Conservation (phyloP, 2,329 filamentous ascomycete genomes). For the Neophaeococcomyces aloes region DNA sequence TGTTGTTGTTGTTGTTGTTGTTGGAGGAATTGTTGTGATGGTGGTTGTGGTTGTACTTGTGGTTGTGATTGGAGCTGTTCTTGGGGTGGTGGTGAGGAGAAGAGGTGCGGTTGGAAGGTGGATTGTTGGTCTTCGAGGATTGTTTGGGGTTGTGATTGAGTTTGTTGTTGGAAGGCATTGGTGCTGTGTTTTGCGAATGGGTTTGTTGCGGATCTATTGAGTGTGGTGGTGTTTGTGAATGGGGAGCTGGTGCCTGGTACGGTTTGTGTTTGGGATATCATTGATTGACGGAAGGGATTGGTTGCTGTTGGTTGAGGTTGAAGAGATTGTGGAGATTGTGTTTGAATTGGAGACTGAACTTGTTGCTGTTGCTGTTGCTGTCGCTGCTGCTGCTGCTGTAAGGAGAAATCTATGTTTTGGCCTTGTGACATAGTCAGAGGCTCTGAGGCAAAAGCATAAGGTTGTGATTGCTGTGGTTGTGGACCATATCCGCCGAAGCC, state of each 20-base stretch:
- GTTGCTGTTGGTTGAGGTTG: slow-evolving; percentile 53
- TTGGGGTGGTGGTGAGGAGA: slow-evolving; percentile 25
- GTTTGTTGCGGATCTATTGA: slow-evolving; percentile 63
- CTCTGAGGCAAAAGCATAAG: slow-evolving; percentile 29
- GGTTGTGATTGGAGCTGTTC: slow-evolving; percentile 31
- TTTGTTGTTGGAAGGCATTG: slow-evolving; percentile 13
- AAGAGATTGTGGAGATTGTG: slow-evolving; percentile 24
- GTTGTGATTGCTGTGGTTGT: slow-evolving; percentile 47
- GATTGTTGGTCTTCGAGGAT: slow-evolving; percentile 22
- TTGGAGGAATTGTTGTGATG: too few species aligned
- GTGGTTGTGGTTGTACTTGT: slow-evolving; percentile 34
- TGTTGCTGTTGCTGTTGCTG: slow-evolving; percentile 37
- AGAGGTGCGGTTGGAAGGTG: slow-evolving; percentile 24
- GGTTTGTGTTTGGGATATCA: slow-evolving; percentile 48
- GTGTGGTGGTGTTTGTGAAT: slow-evolving; percentile 32
- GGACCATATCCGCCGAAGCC: slow-evolving; percentile 75
- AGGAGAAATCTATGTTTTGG: slow-evolving; percentile 36
- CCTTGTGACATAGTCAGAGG: slow-evolving; percentile 41
- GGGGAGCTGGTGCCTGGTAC: slow-evolving; percentile 25
- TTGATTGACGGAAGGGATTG: slow-evolving; percentile 90
- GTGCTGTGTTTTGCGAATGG: slow-evolving; percentile 63
- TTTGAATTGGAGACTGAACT: slow-evolving; percentile 1
- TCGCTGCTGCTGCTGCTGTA: slow-evolving; percentile 34
- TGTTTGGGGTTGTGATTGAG: slow-evolving; percentile 29
- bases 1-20: slow-evolving; percentile 30